Base-by-base conservation (phyloP, 2,329 filamentous ascomycete genomes). In the Colletotrichum sansevieriae region DNA sequence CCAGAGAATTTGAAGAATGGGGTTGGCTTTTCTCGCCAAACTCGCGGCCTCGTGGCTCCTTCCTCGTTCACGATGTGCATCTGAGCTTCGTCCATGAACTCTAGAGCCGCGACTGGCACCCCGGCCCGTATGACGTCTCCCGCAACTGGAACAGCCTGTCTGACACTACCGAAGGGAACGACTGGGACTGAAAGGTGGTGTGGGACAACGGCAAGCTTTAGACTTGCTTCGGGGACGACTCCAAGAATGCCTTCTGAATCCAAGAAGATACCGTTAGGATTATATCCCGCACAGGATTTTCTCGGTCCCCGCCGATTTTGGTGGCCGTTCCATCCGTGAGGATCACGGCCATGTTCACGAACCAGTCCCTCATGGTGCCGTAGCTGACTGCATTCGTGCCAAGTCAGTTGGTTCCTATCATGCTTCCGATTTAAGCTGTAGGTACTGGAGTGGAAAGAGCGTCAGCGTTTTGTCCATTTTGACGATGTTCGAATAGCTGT, bases 1-100 rank as follows among this genome's bases (percentile, higher is more conserved):
- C 91, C 91, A 0, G 88, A 84, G 74, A 93, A 93, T 59, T 92
- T 93, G 82, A 93, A 88, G 75, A 94, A 94, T 2, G 94, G 81
- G 0, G 91, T 93, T 0, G 91, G 89, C 0, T 82, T 80, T 75
- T 92, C 91, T 67, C 87, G 86, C 91, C 91, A 94, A 39, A 82
- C 81, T 25, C 83, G 76, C 7, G 77, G 84, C 0, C 88, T 89
- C 29, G 84, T 84, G 37, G 90, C 90, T 0, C 88, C 88, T 20
- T 76, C 76, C 29, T 84, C 81, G 75, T 92, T 92, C 73, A 93
- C 88, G 52, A 90, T 87, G 51, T 82, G 79, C 90, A 93, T 91
- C 73, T 90, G 87, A 11, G 85, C 84, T 57, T 89, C 87, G 72
- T 90, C 88, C 70, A 90, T 84, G 54, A 90, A 81, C 74, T 90